Base-by-base conservation (phyloP, 805 yeast genomes). In the Candida argentea region DNA sequence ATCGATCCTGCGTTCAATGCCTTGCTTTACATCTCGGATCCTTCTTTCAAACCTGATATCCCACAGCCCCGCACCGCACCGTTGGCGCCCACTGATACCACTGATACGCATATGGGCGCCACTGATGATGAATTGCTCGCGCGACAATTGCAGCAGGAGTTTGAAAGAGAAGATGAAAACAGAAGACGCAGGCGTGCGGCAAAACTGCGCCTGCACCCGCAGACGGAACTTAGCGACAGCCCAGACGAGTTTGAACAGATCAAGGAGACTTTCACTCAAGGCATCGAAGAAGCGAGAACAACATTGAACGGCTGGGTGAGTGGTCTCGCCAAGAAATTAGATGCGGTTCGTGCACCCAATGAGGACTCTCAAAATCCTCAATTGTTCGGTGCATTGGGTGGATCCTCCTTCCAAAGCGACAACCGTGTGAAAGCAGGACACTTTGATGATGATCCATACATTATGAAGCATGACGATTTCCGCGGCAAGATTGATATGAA, bases 1-100 rank as follows among this genome's bases (percentile, higher is more conserved):
- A 50, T 84, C 24, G 95, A 85, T 42, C 76, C 82, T 1, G 94
- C 95, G 1, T 89, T 89, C 61, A 81, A 79, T 50, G 96, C 95
- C 0, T 60, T 87, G 43, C 61, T 89, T 34, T 84, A 70, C 40
- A 56, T 84, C 30, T 76, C 83, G 11, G 95, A 87, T 52, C 89
- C 89, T 6, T 49, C 64, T 3, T 64, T 65, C 35, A 66, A 66
- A 35, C 73, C 77, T 9, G 71, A 67, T 35, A 60, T 70, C 26
- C 73, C 71, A 16, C 39, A 40, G 7, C 53, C 55, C 11, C 33
- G 16, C 9, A 27, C 20, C 4, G 23, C 18, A 13, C 25, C 16
- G 3, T 6, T 15, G 4, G 27, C 34, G 5, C 32, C 39, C 12
- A 32, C 36, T 7, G 52, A 54, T 14, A 34, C 37, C 21, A 38